Percentiles rank a stretch among this genome's conserved stretches.
phyloP scores from a whole-genome alignment of 805 yeast genomes.

The Yarrowia sp. region DNA sequence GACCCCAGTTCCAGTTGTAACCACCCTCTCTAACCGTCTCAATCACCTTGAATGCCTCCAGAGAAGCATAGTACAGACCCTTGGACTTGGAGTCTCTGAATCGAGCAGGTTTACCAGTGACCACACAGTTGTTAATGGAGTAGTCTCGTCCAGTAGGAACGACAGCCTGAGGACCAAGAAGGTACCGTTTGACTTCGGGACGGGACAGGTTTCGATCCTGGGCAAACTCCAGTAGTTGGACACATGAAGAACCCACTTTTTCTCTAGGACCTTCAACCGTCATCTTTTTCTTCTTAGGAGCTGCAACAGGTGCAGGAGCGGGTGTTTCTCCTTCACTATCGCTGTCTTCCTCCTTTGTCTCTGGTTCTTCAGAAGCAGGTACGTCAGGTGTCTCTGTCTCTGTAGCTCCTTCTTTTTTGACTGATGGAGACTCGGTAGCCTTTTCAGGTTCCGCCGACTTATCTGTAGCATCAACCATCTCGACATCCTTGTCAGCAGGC shows the following conservation, averaged over 20 bases:
- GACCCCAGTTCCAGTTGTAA: conserved; percentile 51
- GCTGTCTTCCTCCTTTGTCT: not conserved
- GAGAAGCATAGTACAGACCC: conserved; percentile 71
- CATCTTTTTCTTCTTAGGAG: conserved; percentile 1
- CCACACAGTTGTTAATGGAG: conserved; percentile 52
- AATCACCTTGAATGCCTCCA: conserved; percentile 72
- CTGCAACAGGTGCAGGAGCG: not conserved
- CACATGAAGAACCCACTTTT: not conserved
- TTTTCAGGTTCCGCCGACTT: not conserved
- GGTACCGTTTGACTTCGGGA: conserved; percentile 33
- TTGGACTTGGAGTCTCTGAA: conserved; percentile 88
- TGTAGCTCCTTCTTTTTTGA: not conserved
- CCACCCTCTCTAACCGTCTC: conserved; percentile 49
- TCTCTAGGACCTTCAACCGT: conserved; percentile 8
- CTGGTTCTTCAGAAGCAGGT: conserved; percentile 13
- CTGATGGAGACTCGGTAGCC: not conserved
- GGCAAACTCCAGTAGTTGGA: conserved; percentile 30
- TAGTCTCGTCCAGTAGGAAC: conserved; percentile 25
- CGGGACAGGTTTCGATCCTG: conserved; percentile 34
- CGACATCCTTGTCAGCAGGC: not conserved
- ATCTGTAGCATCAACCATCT: not conserved
- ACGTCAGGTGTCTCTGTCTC: not conserved
- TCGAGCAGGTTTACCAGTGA: conserved; percentile 74
- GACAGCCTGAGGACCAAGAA: conserved; percentile 22
- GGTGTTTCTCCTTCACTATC: conserved; percentile 14